Conservation (phyloP, 345 rosid species). For the Linum lewisii region DNA sequence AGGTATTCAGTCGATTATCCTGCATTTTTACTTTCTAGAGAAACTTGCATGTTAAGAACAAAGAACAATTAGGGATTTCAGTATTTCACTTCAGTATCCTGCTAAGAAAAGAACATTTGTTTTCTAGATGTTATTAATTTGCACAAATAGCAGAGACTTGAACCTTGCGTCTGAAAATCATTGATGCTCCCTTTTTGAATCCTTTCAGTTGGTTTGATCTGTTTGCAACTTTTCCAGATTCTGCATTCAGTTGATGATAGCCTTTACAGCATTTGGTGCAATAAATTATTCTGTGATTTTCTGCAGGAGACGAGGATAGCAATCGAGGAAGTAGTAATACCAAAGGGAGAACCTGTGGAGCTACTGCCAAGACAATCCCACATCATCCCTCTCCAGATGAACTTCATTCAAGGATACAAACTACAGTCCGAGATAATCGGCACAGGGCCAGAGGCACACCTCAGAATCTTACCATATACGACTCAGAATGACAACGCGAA, state of each 20-base stretch:
- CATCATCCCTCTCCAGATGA: constrained; percentile 53
- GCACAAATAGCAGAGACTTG: too few species aligned
- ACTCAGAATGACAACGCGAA: constrained; percentile 14
- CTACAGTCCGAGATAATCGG: constrained; percentile 45
- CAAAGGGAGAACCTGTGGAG: constrained; percentile 53
- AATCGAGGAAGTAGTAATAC: constrained; percentile 66
- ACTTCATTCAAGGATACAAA: constrained; percentile 46
- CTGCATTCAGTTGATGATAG: too few species aligned
- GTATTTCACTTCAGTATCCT: background rate
- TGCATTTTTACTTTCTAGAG: background rate
- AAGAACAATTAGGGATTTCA: background rate
- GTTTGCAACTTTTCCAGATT: background rate
- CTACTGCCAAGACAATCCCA: constrained; percentile 54
- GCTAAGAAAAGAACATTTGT: too few species aligned
- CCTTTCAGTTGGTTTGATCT: background rate
- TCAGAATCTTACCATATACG: constrained; percentile 55
- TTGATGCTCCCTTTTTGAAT: too few species aligned
- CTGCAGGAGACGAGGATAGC: constrained; percentile 79
- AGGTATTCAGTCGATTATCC: constrained; percentile 34
- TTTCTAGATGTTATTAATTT: too few species aligned
- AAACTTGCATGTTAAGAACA: background rate
- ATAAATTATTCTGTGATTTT: background rate
- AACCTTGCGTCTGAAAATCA: too few species aligned
- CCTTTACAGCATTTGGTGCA: too few species aligned
- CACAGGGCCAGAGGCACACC: constrained; percentile 35